Base-by-base conservation (phyloP, 345 rosid species). In the Eucalyptus curtisii region DNA sequence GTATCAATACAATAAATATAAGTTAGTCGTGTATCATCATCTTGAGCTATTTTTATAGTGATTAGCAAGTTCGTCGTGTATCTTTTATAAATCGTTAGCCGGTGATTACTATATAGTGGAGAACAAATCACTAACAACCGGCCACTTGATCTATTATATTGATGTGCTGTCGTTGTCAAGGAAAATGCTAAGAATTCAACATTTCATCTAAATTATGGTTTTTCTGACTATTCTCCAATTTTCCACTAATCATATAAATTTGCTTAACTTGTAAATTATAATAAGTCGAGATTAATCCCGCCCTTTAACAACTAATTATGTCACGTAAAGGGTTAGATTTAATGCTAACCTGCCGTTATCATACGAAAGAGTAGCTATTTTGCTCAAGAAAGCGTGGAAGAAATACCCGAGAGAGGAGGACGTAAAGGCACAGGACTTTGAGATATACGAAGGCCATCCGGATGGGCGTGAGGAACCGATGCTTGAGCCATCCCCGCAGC, bases 361-460 rank as follows among this genome's bases (percentile, higher is more conserved):
- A n/a, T 4, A 0, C 17, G 24, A 17, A 33, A 3, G 9, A 19
- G 22, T 71, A 3, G 44, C 44, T 71, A 33, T 11, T 57, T 71
- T 71, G 81, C 44, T 20, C 82, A 20, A 76, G 82, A 37, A 37
- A 37, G 27, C 24, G 16, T 1, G 68, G 13, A 61, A 30, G 68
- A 27, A 30, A 27, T 61, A 61, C 99, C 98, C 87, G 89, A 15
- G 94, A 89, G 94, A 97, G 92, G 94, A 93, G 90, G 59, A 86
- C 86, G 90, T 66, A 94, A 88, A 95, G 93, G 90, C 92, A 93
- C 7, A 89, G 8, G 85, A 90, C 84, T 91, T 93, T 95, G 84
- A 97, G 44, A 86, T 42, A 90, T 10, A 91, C 2, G 49, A 97
- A 93, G 20, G 91, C 99, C 89, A 90, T 1, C 90, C 98, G 91